Conservation (phyloP, 2,329 filamentous ascomycete species). For the Lachnellula hyalina region DNA sequence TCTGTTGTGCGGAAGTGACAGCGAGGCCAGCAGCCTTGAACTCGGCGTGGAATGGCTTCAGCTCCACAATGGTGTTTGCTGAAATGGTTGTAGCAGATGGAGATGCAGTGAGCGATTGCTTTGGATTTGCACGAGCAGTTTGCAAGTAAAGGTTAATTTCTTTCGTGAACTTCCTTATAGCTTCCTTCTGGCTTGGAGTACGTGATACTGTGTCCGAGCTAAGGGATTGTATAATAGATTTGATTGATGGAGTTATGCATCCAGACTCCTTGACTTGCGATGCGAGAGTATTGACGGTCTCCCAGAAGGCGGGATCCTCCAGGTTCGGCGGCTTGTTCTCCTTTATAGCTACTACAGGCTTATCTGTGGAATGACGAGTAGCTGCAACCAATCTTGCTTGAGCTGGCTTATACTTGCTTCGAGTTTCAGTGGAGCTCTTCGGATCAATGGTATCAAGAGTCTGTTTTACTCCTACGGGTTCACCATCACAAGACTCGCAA, state of each 20-base stretch:
- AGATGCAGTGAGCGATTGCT: slow-evolving; percentile 29
- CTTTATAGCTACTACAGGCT: background rate
- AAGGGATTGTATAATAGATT: slow-evolving; percentile 16
- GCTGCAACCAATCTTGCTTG: background rate
- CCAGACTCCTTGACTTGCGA: slow-evolving; percentile 2
- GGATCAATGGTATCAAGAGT: slow-evolving; percentile 21
- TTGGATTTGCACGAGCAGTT: slow-evolving; percentile 35
- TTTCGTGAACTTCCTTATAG: slow-evolving; percentile 38
- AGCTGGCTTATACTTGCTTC: background rate
- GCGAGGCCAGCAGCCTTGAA: slow-evolving; percentile 51
- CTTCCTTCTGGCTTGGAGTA: slow-evolving; percentile 39
- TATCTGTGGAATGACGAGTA: background rate
- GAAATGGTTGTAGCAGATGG: slow-evolving; percentile 32
- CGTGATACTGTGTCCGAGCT: slow-evolving; percentile 32
- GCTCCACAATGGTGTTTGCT: slow-evolving; percentile 45
- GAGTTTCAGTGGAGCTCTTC: background rate
- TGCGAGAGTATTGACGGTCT: slow-evolving; percentile 2
- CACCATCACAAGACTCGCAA: background rate
- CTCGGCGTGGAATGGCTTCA: slow-evolving; percentile 49
- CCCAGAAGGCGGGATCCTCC: background rate
- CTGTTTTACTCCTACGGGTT: background rate
- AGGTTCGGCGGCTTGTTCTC: background rate
- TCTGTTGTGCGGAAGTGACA: slow-evolving; percentile 48
- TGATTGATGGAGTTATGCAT: slow-evolving; percentile 8
- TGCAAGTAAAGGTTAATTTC: slow-evolving; percentile 40